These are phyloP conservation scores for Aspergillus brasiliensis DNA, from an alignment of 2,329 filamentous ascomycete species.

Conservation along the genomic window DNA sequence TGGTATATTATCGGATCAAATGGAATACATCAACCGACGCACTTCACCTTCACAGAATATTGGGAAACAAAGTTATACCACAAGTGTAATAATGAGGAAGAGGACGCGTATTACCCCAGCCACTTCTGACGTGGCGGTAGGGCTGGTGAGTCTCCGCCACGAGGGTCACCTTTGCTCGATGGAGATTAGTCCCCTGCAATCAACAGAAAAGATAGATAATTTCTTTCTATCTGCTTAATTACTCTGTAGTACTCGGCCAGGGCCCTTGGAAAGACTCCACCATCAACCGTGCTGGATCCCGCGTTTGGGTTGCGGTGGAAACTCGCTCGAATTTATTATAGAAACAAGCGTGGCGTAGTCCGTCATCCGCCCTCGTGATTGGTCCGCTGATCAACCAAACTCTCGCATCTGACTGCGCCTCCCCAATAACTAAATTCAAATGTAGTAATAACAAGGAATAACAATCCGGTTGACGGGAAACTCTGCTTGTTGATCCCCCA, in stretches of 20 bases:
- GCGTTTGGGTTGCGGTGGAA: constrained; percentile 18
- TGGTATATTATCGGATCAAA: too few species aligned
- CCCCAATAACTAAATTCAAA: constrained; percentile 9
- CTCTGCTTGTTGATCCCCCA: constrained; percentile 16
- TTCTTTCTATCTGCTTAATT: not conserved
- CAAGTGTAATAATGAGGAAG: too few species aligned
- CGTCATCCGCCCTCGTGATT: constrained; percentile 14
- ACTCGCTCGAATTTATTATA: constrained; percentile 18
- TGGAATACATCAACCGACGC: too few species aligned
- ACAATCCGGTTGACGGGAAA: not conserved
- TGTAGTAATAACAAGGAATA: too few species aligned
- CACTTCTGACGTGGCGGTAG: constrained; percentile 23
- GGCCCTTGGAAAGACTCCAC: not conserved
- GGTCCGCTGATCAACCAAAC: constrained; percentile 10
- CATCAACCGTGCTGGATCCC: not conserved
- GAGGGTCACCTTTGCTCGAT: constrained; percentile 1
- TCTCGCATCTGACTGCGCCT: constrained; percentile 3
- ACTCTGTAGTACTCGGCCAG: not conserved
- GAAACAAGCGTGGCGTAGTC: constrained; percentile 32
- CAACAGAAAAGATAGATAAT: not conserved
- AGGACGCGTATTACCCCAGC: constrained; percentile 19
- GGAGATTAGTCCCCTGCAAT: not conserved
- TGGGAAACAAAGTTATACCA: too few species aligned
- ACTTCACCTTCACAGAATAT: too few species aligned
- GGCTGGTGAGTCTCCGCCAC: constrained; percentile 19